A percentile compares a stretch with the other conserved stretches of the same genome.
phyloP scores from a whole-genome alignment of 2,329 filamentous ascomycete genomes.

The Plenodomus lindquistii region DNA sequence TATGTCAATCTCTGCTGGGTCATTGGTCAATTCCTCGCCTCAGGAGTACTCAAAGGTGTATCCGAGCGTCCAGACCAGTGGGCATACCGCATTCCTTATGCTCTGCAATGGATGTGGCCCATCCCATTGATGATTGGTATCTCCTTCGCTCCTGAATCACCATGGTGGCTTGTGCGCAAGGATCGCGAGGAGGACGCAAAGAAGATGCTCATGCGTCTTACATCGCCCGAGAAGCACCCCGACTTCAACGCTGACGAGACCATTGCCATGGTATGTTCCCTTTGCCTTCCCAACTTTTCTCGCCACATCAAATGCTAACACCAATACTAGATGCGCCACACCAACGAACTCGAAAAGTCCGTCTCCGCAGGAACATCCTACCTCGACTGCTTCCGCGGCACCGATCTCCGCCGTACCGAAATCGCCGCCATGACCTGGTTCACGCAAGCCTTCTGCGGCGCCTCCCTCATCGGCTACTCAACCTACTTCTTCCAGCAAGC shows the following conservation, averaged over 20 bases:
- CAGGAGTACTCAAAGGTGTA: slow-evolving; percentile 71
- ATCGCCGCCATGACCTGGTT: slow-evolving; percentile 60
- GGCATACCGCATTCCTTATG: slow-evolving; percentile 69
- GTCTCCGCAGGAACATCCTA: slow-evolving; percentile 71
- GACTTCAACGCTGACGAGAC: slow-evolving; percentile 57
- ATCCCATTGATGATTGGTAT: slow-evolving; percentile 69
- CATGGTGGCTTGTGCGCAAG: slow-evolving; percentile 74
- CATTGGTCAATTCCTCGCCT: slow-evolving; percentile 72
- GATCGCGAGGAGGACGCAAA: slow-evolving; percentile 69
- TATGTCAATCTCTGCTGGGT: slow-evolving; percentile 80
- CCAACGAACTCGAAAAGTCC: slow-evolving; percentile 75
- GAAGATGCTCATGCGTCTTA: slow-evolving; percentile 65
- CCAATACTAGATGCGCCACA: slow-evolving; percentile 69
- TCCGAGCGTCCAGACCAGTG: slow-evolving; percentile 66
- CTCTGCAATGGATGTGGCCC: slow-evolving; percentile 77
- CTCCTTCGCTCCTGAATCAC: slow-evolving; percentile 69
- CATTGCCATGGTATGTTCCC: slow-evolving; percentile 68
- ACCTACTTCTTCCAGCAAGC: slow-evolving; percentile 56
- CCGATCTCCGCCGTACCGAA: slow-evolving; percentile 77
- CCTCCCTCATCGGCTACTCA: slow-evolving; percentile 41
- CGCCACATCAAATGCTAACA: background rate
- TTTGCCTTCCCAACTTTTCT: background rate
- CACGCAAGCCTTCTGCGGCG: slow-evolving; percentile 49
- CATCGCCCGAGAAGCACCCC: slow-evolving; percentile 50
- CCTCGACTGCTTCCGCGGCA: slow-evolving; percentile 82